Conservation (phyloP, 768 basidiomycete species). For the Agrocybe praecox region DNA sequence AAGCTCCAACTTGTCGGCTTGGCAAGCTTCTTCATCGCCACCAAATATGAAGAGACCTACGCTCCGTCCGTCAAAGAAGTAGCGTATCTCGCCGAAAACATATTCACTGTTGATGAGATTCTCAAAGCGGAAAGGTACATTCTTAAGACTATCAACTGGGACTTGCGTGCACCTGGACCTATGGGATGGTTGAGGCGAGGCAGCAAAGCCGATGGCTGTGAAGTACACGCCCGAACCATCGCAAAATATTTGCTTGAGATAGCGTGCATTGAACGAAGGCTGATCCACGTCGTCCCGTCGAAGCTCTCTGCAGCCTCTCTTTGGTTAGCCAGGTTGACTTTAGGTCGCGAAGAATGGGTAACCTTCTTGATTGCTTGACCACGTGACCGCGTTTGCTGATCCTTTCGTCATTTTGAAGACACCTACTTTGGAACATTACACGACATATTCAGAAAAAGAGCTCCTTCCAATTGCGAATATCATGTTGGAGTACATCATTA, state of each 20-base stretch:
- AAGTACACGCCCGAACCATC: constrained; percentile 81
- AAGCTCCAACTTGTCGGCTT: constrained; percentile 94
- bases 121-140: constrained; percentile 90
- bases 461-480: constrained; percentile 80
- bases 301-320: constrained; percentile 81
- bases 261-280: constrained; percentile 75
- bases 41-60: constrained; percentile 93
- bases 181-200: constrained; percentile 87
- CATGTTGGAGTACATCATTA: constrained; percentile 86
- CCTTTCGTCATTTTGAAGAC: constrained; percentile 48
- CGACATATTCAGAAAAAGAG: constrained; percentile 79
- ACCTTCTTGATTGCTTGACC: constrained; percentile 20
- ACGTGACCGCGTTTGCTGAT: background rate
- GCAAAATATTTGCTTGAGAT: constrained; percentile 94
- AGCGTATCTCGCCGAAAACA: constrained; percentile 75
- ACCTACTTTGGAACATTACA: constrained; percentile 85
- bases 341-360: constrained; percentile 88
- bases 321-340: constrained; percentile 81
- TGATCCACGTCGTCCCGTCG: constrained; percentile 76
- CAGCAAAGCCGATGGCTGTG: constrained; percentile 93
- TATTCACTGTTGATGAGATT: constrained; percentile 79
- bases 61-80: constrained; percentile 85
- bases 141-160: constrained; percentile 83
- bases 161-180: constrained; percentile 84
- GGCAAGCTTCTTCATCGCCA: constrained; percentile 83